Conservation (phyloP, 768 basidiomycete genomes). For the Russula sp. region DNA sequence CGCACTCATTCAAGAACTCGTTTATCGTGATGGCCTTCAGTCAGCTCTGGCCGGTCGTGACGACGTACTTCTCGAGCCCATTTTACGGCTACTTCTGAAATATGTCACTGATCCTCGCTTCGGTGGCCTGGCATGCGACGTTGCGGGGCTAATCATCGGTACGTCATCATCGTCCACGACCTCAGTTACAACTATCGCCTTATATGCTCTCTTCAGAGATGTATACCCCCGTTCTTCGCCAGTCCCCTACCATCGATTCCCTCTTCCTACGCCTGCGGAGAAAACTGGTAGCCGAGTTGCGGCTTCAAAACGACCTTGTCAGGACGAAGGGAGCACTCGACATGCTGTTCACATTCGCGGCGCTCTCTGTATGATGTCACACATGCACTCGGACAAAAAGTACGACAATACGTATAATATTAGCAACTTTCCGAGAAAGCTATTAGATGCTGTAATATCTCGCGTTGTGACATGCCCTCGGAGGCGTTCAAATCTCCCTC, state of each 20-base stretch:
- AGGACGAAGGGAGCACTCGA: constrained; percentile 84
- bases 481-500: constrained; percentile 42
- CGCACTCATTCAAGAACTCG: constrained; percentile 87
- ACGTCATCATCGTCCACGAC: constrained; percentile 33
- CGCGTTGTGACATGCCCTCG: constrained; percentile 53
- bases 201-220: constrained; percentile 56
- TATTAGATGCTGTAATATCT: constrained; percentile 68
- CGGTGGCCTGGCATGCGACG: constrained; percentile 82
- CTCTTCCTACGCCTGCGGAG: constrained; percentile 77
- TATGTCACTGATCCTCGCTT: constrained; percentile 89
- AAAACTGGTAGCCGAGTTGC: constrained; percentile 82
- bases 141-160: constrained; percentile 83
- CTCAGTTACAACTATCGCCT: constrained; percentile 12
- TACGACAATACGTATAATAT: constrained; percentile 21
- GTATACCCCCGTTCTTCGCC: constrained; percentile 88
- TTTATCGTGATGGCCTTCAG: constrained; percentile 85
- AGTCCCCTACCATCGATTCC: constrained; percentile 88
- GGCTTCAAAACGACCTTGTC: constrained; percentile 82
- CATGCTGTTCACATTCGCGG: constrained; percentile 75
- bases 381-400: constrained; percentile 29
- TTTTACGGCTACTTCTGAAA: constrained; percentile 82
- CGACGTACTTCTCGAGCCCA: constrained; percentile 88
- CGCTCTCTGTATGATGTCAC: constrained; percentile 35
- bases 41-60: constrained; percentile 87
- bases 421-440: constrained; percentile 50